Evolutionary conservation across 2,329 filamentous ascomycete species (phyloP).

Genomic region (Aspergillus floridensis): DNA sequence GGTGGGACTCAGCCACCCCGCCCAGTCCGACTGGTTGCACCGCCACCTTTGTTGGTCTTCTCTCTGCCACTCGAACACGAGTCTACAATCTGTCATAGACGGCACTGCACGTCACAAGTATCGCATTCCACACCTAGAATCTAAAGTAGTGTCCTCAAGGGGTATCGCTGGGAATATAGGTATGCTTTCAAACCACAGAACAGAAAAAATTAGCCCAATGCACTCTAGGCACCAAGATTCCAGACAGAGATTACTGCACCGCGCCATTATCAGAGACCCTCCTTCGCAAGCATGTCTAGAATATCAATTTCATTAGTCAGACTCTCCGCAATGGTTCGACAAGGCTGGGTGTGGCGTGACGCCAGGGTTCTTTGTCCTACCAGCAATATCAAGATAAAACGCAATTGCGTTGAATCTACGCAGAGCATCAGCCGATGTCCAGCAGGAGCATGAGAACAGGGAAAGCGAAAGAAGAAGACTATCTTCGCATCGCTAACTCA

Average conservation of each 20-base stretch:
- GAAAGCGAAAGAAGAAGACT: neutral
- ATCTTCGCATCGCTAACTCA: neutral
- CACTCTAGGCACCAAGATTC: constrained; percentile 21
- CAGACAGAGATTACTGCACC: neutral
- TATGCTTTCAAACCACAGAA: constrained; percentile 1
- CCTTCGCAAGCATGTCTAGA: constrained; percentile 66
- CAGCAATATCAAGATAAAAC: constrained; percentile 65
- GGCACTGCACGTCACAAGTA: too few relatives aligned
- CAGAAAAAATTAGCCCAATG: neutral
- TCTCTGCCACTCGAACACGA: neutral
- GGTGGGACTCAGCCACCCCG: constrained; percentile 1
- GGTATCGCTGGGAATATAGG: constrained; percentile 7
- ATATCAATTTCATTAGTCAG: neutral
- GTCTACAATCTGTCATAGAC: neutral
- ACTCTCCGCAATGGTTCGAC: constrained; percentile 1
- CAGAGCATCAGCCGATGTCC: constrained; percentile 8
- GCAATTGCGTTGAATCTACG: constrained; percentile 61
- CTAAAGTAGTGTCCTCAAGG: constrained; percentile 1
- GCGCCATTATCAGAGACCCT: constrained; percentile 49
- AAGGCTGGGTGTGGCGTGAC: neutral
- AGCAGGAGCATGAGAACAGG: neutral
- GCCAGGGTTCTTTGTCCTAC: constrained; percentile 34
- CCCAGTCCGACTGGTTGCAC: neutral
- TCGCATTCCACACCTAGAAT: too few relatives aligned
- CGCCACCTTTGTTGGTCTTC: neutral